Percentiles rank a stretch among this genome's conserved stretches.
Evolutionary conservation across 83 land plant genomes (phyloP).

Genomic region (Picea engelmannii): DNA sequence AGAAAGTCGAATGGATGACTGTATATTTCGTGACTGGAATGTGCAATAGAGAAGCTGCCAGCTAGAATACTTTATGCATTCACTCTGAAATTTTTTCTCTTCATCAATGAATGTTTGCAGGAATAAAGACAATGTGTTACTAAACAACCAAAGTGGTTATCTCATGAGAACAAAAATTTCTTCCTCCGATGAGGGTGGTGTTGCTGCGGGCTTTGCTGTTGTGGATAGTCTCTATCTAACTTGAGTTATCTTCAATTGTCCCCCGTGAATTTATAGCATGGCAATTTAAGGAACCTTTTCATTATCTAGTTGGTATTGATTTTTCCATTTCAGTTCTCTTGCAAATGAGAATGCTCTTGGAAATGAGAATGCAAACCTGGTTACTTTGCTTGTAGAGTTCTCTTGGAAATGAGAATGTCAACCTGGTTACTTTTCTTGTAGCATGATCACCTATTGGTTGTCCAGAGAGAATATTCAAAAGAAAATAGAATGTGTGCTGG

Average conservation of each 20-base stretch:
- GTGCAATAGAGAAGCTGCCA: background rate
- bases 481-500: too few relatives aligned
- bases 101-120: conserved; percentile 29
- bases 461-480: too few relatives aligned
- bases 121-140: conserved; percentile 74
- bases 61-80: background rate
- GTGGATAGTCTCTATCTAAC: conserved; percentile 86
- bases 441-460: too few relatives aligned
- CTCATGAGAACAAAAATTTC: conserved; percentile 89
- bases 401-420: too few relatives aligned
- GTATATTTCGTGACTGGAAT: background rate
- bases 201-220: conserved; percentile 96
- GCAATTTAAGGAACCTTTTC: too few relatives aligned
- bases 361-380: too few relatives aligned
- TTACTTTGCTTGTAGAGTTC: too few relatives aligned
- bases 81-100: background rate
- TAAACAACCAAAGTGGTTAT: conserved; percentile 80
- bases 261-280: too few relatives aligned
- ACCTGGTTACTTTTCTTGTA: too few relatives aligned
- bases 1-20: background rate
- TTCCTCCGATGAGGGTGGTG: conserved; percentile 95
- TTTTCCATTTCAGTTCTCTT: too few relatives aligned
- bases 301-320: too few relatives aligned
- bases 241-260: conserved; percentile 15
- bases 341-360: too few relatives aligned